Evolutionary conservation across 2,329 filamentous ascomycete species (phyloP).

Genomic region (Botrytis fabae): DNA sequence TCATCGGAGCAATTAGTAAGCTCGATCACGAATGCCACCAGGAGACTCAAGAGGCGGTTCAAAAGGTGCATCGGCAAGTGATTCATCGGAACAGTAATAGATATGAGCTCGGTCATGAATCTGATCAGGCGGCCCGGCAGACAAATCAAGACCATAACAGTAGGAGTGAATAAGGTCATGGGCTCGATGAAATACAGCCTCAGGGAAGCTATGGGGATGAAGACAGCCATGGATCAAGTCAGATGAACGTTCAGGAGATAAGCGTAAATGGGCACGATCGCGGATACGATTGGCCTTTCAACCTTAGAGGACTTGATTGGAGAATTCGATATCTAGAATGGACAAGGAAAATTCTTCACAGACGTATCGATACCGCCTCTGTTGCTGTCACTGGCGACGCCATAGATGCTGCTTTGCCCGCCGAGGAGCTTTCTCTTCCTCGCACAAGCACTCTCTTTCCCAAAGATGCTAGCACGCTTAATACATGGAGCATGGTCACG

Average conservation of each 20-base stretch:
- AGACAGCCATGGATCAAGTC: neutral
- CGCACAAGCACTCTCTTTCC: neutral
- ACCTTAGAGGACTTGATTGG: neutral
- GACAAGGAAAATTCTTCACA: neutral
- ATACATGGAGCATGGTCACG: neutral
- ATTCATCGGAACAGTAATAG: too few relatives aligned
- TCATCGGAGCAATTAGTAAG: too few relatives aligned
- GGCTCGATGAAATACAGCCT: neutral
- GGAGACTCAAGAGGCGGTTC: neutral
- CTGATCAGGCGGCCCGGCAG: neutral
- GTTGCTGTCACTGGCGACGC: neutral
- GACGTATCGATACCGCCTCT: too few relatives aligned
- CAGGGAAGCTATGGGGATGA: neutral
- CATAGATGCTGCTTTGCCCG: neutral
- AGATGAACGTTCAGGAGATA: neutral
- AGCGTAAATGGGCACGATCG: neutral
- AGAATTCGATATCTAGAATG: neutral
- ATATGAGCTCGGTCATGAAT: neutral
- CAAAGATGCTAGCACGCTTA: neutral
- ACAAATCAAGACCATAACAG: neutral
- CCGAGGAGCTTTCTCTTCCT: neutral
- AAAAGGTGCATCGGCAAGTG: neutral
- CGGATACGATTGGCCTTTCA: neutral
- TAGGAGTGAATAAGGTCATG: neutral
- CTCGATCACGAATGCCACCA: neutral